Evolutionary conservation across 257 asterid genomes (phyloP), one percentile per base, ranked within the genome.

Genomic region (Solanum ossicruentum): DNA sequence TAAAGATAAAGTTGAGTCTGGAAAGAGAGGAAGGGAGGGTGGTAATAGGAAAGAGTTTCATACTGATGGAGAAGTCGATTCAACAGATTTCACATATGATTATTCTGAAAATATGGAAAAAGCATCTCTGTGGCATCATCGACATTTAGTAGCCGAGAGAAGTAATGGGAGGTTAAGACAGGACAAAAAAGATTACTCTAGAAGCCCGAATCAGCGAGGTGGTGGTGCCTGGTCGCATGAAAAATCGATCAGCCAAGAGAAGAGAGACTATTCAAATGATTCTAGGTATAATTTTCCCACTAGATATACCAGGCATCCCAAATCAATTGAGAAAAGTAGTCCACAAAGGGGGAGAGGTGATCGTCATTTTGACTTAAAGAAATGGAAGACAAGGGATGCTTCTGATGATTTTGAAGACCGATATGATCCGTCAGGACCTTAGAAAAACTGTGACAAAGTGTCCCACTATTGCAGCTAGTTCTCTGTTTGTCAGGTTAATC

Each of bases 371-470:
- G 95, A 89, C 87, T 67, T 12, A 85, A 85, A 86, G 80, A 86
- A 88, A 39, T 86, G 78, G 81, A 63, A 84, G 69, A 77, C 86
- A 88, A 89, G 87, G 55, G 92, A 88, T 87, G 84, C 77, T 87
- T 83, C 83, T 54, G 47, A 85, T 72, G 90, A 90, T 84, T 92
- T 93, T 87, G 92, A 88, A 77, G 99, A 95, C 88, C 88, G 98
- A 91, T 93, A 94, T 85, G 91, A 91, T 89, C 97, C 98, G 86
- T 71, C 90, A 65, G 89, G 85, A 81, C 88, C 90, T 43, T 88
- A 69, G 87, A 90, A 86, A 75, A n/a, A 47, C 71, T 82, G 69
- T 20, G 87, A 88, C 88, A 79, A 11, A 81, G 81, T 54, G 83
- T 84, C 85, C 88, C 86, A 73, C 66, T 80, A 41, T 84, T 83